A percentile compares a stretch with the other conserved stretches of the same genome.
These are phyloP conservation scores for Globisporangium spinosum DNA, from an alignment of 352 stramenopile genomes.

Conservation along the genomic window DNA sequence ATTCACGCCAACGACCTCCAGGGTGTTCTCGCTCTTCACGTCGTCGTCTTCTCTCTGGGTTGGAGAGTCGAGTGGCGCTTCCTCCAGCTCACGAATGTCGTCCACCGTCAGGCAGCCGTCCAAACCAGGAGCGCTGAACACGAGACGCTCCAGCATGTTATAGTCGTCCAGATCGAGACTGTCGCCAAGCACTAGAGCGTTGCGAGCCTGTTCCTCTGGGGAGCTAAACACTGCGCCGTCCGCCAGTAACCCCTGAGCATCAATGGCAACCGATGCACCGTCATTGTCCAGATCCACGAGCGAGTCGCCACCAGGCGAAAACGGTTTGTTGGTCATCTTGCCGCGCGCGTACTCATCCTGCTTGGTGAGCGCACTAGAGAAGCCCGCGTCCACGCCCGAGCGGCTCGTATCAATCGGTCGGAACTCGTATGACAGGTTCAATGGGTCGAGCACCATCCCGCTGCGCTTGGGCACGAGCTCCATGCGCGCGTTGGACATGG, in stretches of 20 bases:
- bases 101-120: slow-evolving; percentile 44
- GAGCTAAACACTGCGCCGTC: slow-evolving; percentile 19
- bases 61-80: not conserved
- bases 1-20: slow-evolving; percentile 53
- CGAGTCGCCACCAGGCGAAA: slow-evolving; percentile 59
- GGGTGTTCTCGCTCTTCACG: not conserved
- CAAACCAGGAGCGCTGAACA: slow-evolving; percentile 52
- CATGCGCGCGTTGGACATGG: slow-evolving; percentile 47
- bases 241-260: not conserved
- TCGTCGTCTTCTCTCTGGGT: not conserved
- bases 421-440: slow-evolving; percentile 64
- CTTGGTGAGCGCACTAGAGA: slow-evolving; percentile 63
- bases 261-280: not conserved
- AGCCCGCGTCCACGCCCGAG: slow-evolving; percentile 38
- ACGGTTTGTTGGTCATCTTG: slow-evolving; percentile 77
- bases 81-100: slow-evolving; percentile 29
- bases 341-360: slow-evolving; percentile 79
- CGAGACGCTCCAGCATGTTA: slow-evolving; percentile 34
- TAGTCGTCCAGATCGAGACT: slow-evolving; percentile 27
- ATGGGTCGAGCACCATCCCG: slow-evolving; percentile 47
- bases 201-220: slow-evolving; percentile 33
- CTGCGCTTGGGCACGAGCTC: slow-evolving; percentile 50
- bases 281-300: slow-evolving; percentile 30
- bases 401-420: slow-evolving; percentile 31
- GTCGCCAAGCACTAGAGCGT: slow-evolving; percentile 32